phyloP scores from a whole-genome alignment of 768 basidiomycete genomes.

The Cyclocybe cylindracea region DNA sequence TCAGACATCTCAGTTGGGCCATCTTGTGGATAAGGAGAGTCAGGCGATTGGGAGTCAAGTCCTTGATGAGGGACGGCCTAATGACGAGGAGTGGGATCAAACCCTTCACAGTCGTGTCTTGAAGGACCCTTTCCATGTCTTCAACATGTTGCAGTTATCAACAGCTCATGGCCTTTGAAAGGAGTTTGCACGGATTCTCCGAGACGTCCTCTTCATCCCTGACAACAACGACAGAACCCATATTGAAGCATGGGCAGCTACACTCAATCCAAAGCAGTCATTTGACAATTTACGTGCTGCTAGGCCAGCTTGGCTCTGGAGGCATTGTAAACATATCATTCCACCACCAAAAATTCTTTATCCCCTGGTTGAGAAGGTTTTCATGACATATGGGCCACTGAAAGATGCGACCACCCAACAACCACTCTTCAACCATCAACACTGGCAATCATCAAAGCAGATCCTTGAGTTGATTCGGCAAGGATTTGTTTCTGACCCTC shows the following conservation, averaged over 20 bases:
- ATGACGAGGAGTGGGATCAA: neutral
- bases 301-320: constrained; percentile 24
- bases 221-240: constrained; percentile 15
- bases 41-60: neutral
- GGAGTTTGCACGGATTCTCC: constrained; percentile 7
- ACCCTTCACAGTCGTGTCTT: constrained; percentile 18
- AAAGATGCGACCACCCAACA: constrained; percentile 26
- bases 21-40: neutral
- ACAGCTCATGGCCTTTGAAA: constrained; percentile 21
- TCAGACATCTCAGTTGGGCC: too few relatives aligned
- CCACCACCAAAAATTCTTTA: constrained; percentile 31
- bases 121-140: constrained; percentile 26
- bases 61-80: neutral
- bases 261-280: constrained; percentile 2
- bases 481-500: constrained; percentile 32
- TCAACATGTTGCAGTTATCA: constrained; percentile 27
- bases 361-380: constrained; percentile 23
- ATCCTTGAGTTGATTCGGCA: constrained; percentile 25
- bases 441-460: constrained; percentile 28
- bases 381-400: constrained; percentile 30
- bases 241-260: constrained; percentile 18
- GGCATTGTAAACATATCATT: constrained; percentile 24
- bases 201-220: constrained; percentile 10
- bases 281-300: constrained; percentile 7
- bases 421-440: constrained; percentile 29